phyloP scores from a whole-genome alignment of 2,329 filamentous ascomycete species.

The Colletotrichum sp. region DNA sequence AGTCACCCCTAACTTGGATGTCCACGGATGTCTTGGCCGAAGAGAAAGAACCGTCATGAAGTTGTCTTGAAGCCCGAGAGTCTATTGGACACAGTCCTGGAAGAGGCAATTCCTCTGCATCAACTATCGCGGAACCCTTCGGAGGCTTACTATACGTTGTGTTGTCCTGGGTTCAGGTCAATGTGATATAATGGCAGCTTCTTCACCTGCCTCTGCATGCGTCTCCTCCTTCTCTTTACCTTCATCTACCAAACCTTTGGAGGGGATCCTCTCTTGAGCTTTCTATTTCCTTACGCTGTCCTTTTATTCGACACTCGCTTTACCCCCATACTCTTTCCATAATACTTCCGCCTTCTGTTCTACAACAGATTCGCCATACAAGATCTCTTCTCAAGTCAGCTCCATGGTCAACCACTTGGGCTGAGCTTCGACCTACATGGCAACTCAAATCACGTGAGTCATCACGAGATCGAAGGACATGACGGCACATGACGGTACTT shows the following conservation, averaged over 20 bases:
- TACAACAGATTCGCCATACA: neutral
- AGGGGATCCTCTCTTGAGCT: neutral
- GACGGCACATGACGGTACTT: neutral
- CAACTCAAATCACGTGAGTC: neutral
- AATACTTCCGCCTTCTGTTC: accelerated
- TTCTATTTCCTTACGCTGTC: accelerated
- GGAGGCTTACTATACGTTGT: accelerated
- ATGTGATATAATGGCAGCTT: neutral
- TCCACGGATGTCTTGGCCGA: no score
- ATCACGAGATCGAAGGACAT: neutral
- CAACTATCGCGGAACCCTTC: neutral
- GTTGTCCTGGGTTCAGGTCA: neutral
- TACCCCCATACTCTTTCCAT: neutral
- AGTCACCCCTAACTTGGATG: no score
- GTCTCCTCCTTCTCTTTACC: no score
- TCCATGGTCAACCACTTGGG: no score
- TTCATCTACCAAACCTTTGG: no score
- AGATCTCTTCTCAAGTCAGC: no score
- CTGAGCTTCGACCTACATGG: neutral
- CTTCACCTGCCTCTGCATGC: neutral
- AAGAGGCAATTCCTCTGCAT: neutral
- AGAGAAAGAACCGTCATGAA: no score
- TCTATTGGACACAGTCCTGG: neutral
- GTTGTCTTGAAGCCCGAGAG: no score
- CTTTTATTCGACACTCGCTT: neutral